Base-by-base conservation (phyloP, 148 eudicot genomes). In the Persicaria maculosa region DNA sequence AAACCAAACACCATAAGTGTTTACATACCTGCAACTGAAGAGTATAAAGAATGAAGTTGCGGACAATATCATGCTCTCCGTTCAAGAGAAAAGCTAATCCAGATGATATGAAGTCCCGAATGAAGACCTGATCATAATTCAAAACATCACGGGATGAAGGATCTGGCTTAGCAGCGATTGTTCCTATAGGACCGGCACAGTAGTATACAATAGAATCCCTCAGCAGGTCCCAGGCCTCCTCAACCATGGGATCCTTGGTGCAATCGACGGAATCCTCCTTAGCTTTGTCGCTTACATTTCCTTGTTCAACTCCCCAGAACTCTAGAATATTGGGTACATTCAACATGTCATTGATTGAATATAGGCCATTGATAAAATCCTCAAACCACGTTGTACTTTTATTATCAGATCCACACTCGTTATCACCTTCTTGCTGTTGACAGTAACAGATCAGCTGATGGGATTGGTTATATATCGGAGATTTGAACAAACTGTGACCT, bases 101-200 rank as follows among this genome's bases (percentile, higher is more conserved):
- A 72, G 84, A 85, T 17, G 85, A 86, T 69, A 85, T 81, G 61
- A 85, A 85, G 61, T 83, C 88, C 9, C 88, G 84, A 31, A 85
- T 83, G 65, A 85, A 85, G 61, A 86, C 89, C 74, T 83, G 93
- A 74, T 89, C 93, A 77, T 89, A 89, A 73, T 89, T 89, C 73
- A 86, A 75, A 47, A 76, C 80, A 72, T 77, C 73, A 1, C 87
- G 73, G 77, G 79, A 64, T 36, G 85, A 80, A 5, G 92, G 87
- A 70, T 90, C 95, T 7, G 69, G 16, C 50, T 81, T 84, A 40
- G 95, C 95, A 77, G 94, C 94, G 72, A 87, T 84, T 20, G 94
- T 90, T 74, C 94, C 94, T 31, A 87, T 79, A 55, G 91, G 94
- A 75, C 88, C 85, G 25, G 85, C 85, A 74, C 91, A 90, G 78